Percentiles rank a stretch among this genome's conserved stretches.
phyloP scores from a whole-genome alignment of 768 basidiomycete species.

The Naganishia kalamii region DNA sequence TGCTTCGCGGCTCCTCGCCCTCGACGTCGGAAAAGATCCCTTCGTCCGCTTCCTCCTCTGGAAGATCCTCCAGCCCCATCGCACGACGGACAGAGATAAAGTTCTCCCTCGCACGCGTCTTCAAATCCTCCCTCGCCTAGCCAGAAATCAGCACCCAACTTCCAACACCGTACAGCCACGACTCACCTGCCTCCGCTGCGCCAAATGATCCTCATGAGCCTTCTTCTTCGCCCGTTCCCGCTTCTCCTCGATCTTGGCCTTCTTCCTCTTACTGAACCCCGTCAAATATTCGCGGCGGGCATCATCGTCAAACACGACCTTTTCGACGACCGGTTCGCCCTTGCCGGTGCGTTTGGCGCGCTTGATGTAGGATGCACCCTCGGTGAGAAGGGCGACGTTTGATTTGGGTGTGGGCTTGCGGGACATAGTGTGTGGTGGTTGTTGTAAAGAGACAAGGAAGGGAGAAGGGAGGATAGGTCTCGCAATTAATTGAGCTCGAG shows the following conservation, averaged over 20 bases:
- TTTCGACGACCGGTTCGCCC: conserved; percentile 58
- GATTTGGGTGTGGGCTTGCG: neutral
- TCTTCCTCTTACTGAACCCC: conserved; percentile 87
- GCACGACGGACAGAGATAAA: conserved; percentile 70
- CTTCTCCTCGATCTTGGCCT: conserved; percentile 70
- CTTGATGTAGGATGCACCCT: conserved; percentile 45
- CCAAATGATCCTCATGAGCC: conserved; percentile 68
- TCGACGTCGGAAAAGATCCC: conserved; percentile 49
- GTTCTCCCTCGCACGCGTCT: conserved; percentile 71
- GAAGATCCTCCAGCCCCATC: conserved; percentile 43
- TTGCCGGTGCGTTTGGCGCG: conserved; percentile 56
- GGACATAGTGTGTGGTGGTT: too few species aligned
- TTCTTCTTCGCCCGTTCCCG: conserved; percentile 66
- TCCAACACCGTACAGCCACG: neutral
- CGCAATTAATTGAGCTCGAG: neutral
- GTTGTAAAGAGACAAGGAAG: neutral
- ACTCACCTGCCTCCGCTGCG: conserved; percentile 70
- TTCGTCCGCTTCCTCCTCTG: conserved; percentile 51
- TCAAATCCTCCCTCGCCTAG: conserved; percentile 70
- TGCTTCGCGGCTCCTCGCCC: conserved; percentile 30
- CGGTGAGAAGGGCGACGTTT: conserved; percentile 44
- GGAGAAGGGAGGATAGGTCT: neutral
- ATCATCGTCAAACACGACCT: conserved; percentile 78
- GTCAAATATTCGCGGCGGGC: conserved; percentile 86
- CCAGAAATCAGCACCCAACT: neutral